These are phyloP conservation scores for Kazachstania taianensis DNA, from an alignment of 805 yeast genomes.

Conservation along the genomic window DNA sequence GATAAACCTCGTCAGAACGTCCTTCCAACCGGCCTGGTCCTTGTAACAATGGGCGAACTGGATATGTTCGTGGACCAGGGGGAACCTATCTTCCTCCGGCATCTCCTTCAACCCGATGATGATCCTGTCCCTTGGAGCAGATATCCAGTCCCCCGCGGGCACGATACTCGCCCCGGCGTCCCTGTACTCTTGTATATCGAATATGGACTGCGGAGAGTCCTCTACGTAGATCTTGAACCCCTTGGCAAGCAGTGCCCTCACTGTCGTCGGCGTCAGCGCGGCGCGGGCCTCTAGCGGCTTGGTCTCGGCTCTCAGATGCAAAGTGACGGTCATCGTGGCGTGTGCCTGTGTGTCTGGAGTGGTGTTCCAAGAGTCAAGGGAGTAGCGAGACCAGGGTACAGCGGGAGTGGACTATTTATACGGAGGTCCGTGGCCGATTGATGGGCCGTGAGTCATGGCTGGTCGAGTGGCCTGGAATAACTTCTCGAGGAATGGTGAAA, in stretches of 20 bases:
- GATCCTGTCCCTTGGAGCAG: slow-evolving; percentile 83
- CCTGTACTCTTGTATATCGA: slow-evolving; percentile 64
- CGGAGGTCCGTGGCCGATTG: no score
- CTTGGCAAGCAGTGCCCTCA: slow-evolving; percentile 71
- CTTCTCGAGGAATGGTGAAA: no score
- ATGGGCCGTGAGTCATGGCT: no score
- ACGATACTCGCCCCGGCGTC: slow-evolving; percentile 79
- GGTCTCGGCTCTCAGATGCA: slow-evolving; percentile 93
- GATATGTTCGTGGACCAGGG: slow-evolving; percentile 89
- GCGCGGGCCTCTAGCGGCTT: slow-evolving; percentile 97
- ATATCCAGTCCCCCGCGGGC: slow-evolving; percentile 87
- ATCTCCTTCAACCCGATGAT: slow-evolving; percentile 91
- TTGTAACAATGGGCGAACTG: slow-evolving; percentile 99
- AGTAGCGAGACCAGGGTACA: no score
- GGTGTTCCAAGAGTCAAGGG: no score
- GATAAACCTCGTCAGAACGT: slow-evolving; percentile 80
- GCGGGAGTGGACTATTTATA: no score
- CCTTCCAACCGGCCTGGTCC: slow-evolving; percentile 95
- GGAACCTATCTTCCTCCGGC: slow-evolving; percentile 83
- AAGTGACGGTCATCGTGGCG: slow-evolving; percentile 43
- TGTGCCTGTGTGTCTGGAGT: neutral
- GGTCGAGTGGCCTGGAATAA: no score
- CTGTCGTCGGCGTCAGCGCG: slow-evolving; percentile 86
- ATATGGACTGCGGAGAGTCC: slow-evolving; percentile 75
- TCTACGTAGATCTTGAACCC: slow-evolving; percentile 88